These are phyloP conservation scores for Candida maltosa DNA, from an alignment of 805 yeast genomes.

Conservation along the genomic window DNA sequence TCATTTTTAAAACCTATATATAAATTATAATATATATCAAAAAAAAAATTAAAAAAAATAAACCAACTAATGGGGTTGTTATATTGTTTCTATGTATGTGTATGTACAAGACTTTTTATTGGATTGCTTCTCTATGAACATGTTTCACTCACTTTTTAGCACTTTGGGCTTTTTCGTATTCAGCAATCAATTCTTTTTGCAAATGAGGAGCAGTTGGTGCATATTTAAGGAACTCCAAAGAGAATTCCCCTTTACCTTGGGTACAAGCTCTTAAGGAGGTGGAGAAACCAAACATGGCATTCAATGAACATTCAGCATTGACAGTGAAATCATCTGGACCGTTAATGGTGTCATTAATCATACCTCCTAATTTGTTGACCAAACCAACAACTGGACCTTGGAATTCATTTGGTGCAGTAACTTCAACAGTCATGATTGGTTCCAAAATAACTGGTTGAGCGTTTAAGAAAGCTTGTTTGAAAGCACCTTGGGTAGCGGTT, in stretches of 20 bases:
- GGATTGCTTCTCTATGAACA: conserved; percentile 6
- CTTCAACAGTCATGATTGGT: conserved; percentile 92
- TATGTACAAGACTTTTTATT: conserved; percentile 4
- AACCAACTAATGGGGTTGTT: no score
- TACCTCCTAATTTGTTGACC: conserved; percentile 87
- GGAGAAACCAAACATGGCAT: conserved; percentile 94
- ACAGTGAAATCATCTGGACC: conserved; percentile 93
- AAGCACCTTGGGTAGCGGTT: conserved; percentile 88
- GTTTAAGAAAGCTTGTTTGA: conserved; percentile 81
- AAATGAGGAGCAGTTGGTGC: conserved; percentile 87
- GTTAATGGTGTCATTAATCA: conserved; percentile 90
- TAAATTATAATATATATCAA: no score
- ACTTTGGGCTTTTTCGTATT: conserved; percentile 45
- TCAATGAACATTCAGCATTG: conserved; percentile 93
- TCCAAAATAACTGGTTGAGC: conserved; percentile 88
- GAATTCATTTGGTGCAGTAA: conserved; percentile 94
- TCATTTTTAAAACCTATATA: no score
- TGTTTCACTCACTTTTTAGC: conserved; percentile 15
- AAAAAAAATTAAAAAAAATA: no score
- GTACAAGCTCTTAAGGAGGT: conserved; percentile 93
- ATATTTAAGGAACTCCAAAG: conserved; percentile 90
- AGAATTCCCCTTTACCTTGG: conserved; percentile 98
- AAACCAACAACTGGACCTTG: conserved; percentile 91
- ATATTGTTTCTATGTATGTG: no score
- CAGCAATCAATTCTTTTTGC: conserved; percentile 86